A percentile compares a stretch with the other conserved stretches of the same genome.
These are phyloP conservation scores for Fusarium circinatum DNA, from an alignment of 2,329 filamentous ascomycete species.

Conservation along the genomic window DNA sequence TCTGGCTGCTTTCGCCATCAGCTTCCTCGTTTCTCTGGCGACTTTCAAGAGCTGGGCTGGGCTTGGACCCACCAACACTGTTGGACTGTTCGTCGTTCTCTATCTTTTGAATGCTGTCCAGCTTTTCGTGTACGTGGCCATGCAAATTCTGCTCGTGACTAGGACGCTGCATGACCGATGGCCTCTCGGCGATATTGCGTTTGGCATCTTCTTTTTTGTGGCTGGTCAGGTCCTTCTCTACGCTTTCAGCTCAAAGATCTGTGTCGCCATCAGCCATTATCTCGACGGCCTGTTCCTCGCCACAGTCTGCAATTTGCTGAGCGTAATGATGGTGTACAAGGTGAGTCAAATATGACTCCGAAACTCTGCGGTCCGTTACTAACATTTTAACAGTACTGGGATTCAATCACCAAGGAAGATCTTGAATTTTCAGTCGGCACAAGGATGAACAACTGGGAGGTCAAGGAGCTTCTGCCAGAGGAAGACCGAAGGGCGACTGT, in stretches of 20 bases:
- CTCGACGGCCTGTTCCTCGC: constrained; percentile 94
- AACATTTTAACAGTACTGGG: constrained; percentile 78
- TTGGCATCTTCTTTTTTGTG: constrained; percentile 91
- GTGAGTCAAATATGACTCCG: constrained; percentile 52
- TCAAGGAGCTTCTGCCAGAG: constrained; percentile 88
- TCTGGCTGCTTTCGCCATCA: constrained; percentile 83
- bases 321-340: constrained; percentile 99
- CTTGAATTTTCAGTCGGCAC: constrained; percentile 97
- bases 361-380: background rate
- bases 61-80: constrained; percentile 83
- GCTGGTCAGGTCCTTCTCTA: constrained; percentile 94
- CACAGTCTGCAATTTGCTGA: constrained; percentile 90
- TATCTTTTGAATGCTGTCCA: constrained; percentile 92
- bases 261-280: constrained; percentile 87
- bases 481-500: constrained; percentile 80
- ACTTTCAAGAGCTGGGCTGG: constrained; percentile 95
- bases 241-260: constrained; percentile 86
- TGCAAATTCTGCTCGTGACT: constrained; percentile 88
- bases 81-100: constrained; percentile 89
- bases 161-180: constrained; percentile 94
- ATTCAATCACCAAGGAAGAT: constrained; percentile 98
- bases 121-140: constrained; percentile 83
- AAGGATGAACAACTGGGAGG: constrained; percentile 97
- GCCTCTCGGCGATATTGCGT: constrained; percentile 91
- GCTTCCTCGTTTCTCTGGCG: constrained; percentile 85